phyloP scores from a whole-genome alignment of 2,329 filamentous ascomycete genomes.

The Penicillium psychrosexuale region DNA sequence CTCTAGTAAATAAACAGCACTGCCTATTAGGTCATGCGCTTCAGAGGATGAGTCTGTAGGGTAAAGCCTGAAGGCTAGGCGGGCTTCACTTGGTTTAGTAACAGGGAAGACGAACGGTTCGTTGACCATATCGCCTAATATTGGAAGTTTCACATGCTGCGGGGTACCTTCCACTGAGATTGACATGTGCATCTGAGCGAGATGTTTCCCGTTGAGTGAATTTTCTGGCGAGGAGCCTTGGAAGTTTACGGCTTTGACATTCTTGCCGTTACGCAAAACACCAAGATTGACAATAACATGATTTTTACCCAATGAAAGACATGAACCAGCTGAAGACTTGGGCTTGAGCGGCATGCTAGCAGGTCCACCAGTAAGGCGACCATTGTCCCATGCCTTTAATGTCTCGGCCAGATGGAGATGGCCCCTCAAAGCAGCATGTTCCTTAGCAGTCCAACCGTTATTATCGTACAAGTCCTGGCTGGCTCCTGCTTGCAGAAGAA shows the following conservation, averaged over 20 bases:
- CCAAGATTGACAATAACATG: conserved; percentile 11
- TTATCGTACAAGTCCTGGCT: conserved; percentile 23
- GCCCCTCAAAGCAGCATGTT: conserved; percentile 36
- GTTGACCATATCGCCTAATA: conserved; percentile 9
- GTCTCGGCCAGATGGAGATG: conserved; percentile 28
- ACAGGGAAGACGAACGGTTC: conserved; percentile 10
- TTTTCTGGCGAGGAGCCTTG: background rate
- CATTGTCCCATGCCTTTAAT: conserved; percentile 9
- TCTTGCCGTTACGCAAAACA: conserved; percentile 3
- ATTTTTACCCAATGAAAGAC: background rate
- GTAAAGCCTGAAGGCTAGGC: conserved; percentile 9
- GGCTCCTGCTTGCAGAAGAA: conserved; percentile 29
- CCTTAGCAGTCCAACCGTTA: conserved; percentile 35
- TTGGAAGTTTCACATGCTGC: conserved; percentile 4
- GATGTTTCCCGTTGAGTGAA: background rate
- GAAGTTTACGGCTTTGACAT: conserved; percentile 3
- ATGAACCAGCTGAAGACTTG: background rate
- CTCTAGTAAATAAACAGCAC: conserved; percentile 20
- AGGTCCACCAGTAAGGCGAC: background rate
- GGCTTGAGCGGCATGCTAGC: background rate
- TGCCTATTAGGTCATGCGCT: conserved; percentile 1
- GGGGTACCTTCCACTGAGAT: background rate
- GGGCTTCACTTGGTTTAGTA: background rate
- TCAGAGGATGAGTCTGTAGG: background rate
- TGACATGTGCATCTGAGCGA: conserved; percentile 5